These are phyloP conservation scores for Piloderma croceum DNA, from an alignment of 768 basidiomycete genomes.

Conservation along the genomic window DNA sequence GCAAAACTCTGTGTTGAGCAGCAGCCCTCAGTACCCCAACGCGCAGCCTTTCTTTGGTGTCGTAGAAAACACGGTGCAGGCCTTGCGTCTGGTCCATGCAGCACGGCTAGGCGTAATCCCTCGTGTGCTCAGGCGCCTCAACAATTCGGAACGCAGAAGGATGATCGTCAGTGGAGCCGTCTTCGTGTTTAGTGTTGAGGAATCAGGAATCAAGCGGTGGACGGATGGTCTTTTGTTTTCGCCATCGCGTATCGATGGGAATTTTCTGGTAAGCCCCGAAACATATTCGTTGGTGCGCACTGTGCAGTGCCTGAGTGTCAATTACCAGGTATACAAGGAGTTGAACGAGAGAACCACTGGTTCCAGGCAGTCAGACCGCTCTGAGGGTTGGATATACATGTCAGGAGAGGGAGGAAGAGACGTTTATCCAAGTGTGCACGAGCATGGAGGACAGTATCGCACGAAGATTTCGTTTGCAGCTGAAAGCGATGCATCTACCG, in stretches of 20 bases:
- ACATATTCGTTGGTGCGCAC: not conserved
- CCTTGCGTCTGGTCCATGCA: not conserved
- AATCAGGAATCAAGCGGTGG: slow-evolving; percentile 73
- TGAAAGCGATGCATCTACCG: not conserved
- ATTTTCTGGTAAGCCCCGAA: not conserved
- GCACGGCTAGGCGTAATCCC: not conserved
- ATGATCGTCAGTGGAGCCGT: not conserved
- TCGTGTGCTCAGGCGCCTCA: not conserved
- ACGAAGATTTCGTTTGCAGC: no score
- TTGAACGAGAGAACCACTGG: not conserved
- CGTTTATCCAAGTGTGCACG: slow-evolving; percentile 33
- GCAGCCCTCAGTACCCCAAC: no score
- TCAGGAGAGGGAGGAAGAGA: slow-evolving; percentile 10
- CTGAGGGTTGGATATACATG: slow-evolving; percentile 36
- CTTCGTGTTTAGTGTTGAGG: slow-evolving; percentile 14
- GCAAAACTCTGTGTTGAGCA: slow-evolving; percentile 3
- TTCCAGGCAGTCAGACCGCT: not conserved
- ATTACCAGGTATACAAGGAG: not conserved
- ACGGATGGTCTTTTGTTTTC: slow-evolving; percentile 72
- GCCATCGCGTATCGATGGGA: slow-evolving; percentile 38
- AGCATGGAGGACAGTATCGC: not conserved
- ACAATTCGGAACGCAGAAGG: not conserved
- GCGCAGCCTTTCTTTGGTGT: not conserved
- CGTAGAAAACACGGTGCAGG: not conserved
- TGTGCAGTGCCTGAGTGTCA: not conserved